Evolutionary conservation across 305 asterid genomes (phyloP).

Genomic region (Vinca major): DNA sequence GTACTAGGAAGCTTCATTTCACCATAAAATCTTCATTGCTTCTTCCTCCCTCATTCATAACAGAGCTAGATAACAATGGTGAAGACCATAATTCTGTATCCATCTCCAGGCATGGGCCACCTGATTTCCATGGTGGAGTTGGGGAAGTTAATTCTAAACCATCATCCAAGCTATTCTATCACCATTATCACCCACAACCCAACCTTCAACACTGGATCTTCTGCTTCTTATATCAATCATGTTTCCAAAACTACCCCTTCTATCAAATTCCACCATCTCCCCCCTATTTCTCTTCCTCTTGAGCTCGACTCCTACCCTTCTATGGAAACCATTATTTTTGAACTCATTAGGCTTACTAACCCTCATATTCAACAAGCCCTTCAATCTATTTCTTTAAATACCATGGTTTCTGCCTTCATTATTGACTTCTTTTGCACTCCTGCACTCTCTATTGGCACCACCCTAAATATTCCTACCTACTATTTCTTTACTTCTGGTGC

Average conservation of each 20-base stretch:
- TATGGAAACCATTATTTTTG: constrained; percentile 28
- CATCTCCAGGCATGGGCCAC: constrained; percentile 65
- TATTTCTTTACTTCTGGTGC: constrained; percentile 49
- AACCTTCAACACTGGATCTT: constrained; percentile 43
- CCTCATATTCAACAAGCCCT: constrained; percentile 39
- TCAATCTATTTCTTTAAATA: constrained; percentile 18
- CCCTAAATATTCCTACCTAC: constrained; percentile 31
- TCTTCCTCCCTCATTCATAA: too few relatives aligned
- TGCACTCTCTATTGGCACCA: constrained; percentile 21
- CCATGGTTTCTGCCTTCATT: constrained; percentile 31
- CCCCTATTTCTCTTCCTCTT: constrained; percentile 22
- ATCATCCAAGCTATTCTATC: constrained; percentile 28
- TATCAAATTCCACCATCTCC: constrained; percentile 29
- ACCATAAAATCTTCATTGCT: too few relatives aligned
- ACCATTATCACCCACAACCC: constrained; percentile 26
- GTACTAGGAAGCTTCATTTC: too few relatives aligned
- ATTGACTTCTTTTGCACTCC: constrained; percentile 51
- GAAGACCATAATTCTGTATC: constrained; percentile 37
- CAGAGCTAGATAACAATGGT: too few relatives aligned
- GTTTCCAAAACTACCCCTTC: constrained; percentile 24
- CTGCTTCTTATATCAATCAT: constrained; percentile 38
- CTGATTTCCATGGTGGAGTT: constrained; percentile 71
- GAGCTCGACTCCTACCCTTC: constrained; percentile 25
- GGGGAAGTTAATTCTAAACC: constrained; percentile 45
- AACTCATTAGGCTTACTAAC: constrained; percentile 28